Evolutionary conservation across 2,329 filamentous ascomycete genomes (phyloP), one percentile per base, ranked within the genome.

Genomic region (Ophiostoma australiae): DNA sequence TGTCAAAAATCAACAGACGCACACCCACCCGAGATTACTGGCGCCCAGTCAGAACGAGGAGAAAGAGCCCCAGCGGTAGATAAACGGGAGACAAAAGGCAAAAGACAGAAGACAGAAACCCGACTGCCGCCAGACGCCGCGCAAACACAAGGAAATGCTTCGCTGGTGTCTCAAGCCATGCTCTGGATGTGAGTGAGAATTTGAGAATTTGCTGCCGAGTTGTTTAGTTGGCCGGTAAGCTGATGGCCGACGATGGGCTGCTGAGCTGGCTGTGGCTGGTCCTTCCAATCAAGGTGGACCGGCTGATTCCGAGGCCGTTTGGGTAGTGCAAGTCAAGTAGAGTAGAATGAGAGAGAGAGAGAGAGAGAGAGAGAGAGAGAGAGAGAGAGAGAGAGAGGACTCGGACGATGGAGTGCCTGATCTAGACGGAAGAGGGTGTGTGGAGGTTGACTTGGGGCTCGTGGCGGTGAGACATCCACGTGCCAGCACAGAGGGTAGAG

Each of bases 401-500:
- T 48, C 44, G 8, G 20, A 15, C 7, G 20, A 23, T n/a, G 11
- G 58, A 17, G 58, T 63, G 58, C 58, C 58, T 63, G 58, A 35
- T 63, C 58, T 63, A 63, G 58, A 63, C 58, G 52, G 23, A 27
- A 33, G 33, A 66, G 63, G 20, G 63, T 23, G 65, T 67, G 65
- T 44, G 65, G 35, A 68, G 70, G 44, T 48, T 65, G 44, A n/a
- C 33, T 66, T 61, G 63, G 39, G n/a, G 20, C 68, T 69, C 61
- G 68, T 71, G 70, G 68, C 63, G 68, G 70, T 72, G 70, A 72
- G 68, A 71, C 68, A 69, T 48, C 39, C 69, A 69, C 71, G 65
- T 69, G 71, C 70, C 63, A 72, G 37, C 67, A 67, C 63, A 61
- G 35, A 33, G 48, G 44, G n/a, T 20, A 23, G 44, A 52, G n/a